Evolutionary conservation across 1,284 basidiomycete species (phyloP).

Genomic region (Rhodotorula glutinis): DNA sequence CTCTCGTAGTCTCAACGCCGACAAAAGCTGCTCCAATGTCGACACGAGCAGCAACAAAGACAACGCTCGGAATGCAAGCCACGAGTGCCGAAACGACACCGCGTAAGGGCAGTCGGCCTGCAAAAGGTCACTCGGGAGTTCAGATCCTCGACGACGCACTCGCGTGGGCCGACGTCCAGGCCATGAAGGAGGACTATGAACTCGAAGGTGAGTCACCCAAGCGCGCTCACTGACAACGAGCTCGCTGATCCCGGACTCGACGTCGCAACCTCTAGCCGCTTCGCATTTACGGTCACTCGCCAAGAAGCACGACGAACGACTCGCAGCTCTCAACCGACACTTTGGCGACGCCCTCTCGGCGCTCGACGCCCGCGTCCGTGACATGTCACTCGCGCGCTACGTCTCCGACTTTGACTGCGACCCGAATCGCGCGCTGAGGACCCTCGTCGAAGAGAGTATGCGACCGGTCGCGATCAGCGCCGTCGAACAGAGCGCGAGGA

Average conservation of each 20-base stretch:
- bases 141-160: not conserved
- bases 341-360: slow-evolving; percentile 15
- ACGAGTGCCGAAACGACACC: not conserved
- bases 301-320: not conserved
- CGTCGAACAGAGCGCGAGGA: slow-evolving; percentile 17
- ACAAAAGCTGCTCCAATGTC: too few species aligned
- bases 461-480: slow-evolving; percentile 8
- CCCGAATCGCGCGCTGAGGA: slow-evolving; percentile 7
- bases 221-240: too few species aligned
- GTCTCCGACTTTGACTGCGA: slow-evolving; percentile 13
- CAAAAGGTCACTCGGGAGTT: not conserved
- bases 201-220: slow-evolving; percentile 15
- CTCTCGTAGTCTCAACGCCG: too few species aligned
- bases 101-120: slow-evolving; percentile 2
- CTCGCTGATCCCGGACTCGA: too few species aligned
- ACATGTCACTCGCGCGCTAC: slow-evolving; percentile 14
- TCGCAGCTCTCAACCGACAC: slow-evolving; percentile 13
- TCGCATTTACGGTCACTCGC: slow-evolving; percentile 14
- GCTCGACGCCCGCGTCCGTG: slow-evolving; percentile 19
- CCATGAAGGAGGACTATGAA: slow-evolving; percentile 22
- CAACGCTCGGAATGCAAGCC: not conserved
- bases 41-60: not conserved
- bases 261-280: not conserved
- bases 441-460: slow-evolving; percentile 19
- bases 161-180: slow-evolving; percentile 13